These are phyloP conservation scores for Corinectria fuckeliana DNA, from an alignment of 2,329 filamentous ascomycete species.

Conservation along the genomic window DNA sequence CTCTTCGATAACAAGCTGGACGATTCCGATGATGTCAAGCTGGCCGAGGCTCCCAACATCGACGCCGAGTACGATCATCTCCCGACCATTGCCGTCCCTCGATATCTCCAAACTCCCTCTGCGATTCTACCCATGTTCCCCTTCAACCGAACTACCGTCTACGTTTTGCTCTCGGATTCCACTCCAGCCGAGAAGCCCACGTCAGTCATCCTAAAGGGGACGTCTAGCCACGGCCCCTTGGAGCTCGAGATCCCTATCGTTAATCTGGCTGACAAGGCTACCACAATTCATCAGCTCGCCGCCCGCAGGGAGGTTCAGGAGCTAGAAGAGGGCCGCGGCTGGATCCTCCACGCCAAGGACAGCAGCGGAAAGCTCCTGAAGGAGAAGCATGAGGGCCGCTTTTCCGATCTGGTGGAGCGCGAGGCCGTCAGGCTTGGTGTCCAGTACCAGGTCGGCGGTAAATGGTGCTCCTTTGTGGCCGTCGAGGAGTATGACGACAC, in stretches of 20 bases:
- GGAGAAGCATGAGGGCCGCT: conserved; percentile 55
- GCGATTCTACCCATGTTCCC: conserved; percentile 70
- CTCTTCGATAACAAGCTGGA: conserved; percentile 62
- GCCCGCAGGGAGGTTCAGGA: conserved; percentile 72
- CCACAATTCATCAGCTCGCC: conserved; percentile 73
- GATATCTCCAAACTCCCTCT: conserved; percentile 68
- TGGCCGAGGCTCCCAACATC: conserved; percentile 27
- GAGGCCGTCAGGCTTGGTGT: conserved; percentile 72
- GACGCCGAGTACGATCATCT: conserved; percentile 56
- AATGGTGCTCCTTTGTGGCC: conserved; percentile 77
- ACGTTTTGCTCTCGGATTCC: conserved; percentile 66
- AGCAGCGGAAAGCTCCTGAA: conserved; percentile 51
- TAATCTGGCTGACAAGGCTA: conserved; percentile 49
- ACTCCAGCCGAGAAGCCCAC: conserved; percentile 49
- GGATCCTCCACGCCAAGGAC: conserved; percentile 62
- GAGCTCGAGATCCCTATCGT: conserved; percentile 70
- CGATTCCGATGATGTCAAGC: conserved; percentile 48
- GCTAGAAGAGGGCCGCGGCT: conserved; percentile 73
- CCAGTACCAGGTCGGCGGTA: conserved; percentile 70
- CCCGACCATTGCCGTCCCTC: conserved; percentile 59
- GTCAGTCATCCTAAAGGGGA: conserved; percentile 65
- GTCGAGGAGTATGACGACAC: conserved; percentile 52
- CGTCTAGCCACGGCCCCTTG: conserved; percentile 62
- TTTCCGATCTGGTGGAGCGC: conserved; percentile 65
- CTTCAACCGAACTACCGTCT: conserved; percentile 69